Base-by-base conservation (phyloP, 768 basidiomycete species). In the Dictyophora rubrovolvata region DNA sequence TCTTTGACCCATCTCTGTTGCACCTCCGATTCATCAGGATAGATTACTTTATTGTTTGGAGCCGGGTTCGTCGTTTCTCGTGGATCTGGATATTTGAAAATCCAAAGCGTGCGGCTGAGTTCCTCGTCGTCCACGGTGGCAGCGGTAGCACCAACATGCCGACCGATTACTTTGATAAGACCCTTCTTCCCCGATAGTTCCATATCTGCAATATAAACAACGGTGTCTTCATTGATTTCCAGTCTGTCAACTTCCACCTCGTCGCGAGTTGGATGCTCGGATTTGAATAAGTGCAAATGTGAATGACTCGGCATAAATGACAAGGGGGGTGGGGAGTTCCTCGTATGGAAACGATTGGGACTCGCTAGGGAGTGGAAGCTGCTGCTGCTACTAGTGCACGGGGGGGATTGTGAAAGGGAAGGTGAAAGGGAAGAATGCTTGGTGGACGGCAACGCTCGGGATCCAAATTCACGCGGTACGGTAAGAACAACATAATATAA, bases 221-320 rank as follows among this genome's bases (percentile, higher is more conserved):
- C 82, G 53, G 83, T 87, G 35, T 86, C 81, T 64, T 87, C 86
- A 60, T 84, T 84, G 63, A 91, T 88, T 66, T 84, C 82, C 35
- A 90, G 70, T 48, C 89, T 75, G 36, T 59, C 53, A 22, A 59
- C 21, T 69, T 91, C 87, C 6, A 89, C 62, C 69, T 91, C 89
- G 54, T 72, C 79, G 62, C 87, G 86, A 18, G 84, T 82, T 10
- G 75, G 69, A 11, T 72, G 71, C 4, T 77, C 63, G 9, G 78
- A 74, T 68, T 89, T 88, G 75, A 90, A 91, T 37, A 91, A 68
- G 67, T 91, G 89, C 33, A 90, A 72, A 66, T 87, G 83, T 16
- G 67, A 82, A 5, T 48, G 46, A 17, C 48, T 60, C 8, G 21
- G 53, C 20, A 34, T 33, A 18, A 36, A 34, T 23, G 54, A 33